Conservation (phyloP, 257 asterid genomes). For the Forsythia viridissima region DNA sequence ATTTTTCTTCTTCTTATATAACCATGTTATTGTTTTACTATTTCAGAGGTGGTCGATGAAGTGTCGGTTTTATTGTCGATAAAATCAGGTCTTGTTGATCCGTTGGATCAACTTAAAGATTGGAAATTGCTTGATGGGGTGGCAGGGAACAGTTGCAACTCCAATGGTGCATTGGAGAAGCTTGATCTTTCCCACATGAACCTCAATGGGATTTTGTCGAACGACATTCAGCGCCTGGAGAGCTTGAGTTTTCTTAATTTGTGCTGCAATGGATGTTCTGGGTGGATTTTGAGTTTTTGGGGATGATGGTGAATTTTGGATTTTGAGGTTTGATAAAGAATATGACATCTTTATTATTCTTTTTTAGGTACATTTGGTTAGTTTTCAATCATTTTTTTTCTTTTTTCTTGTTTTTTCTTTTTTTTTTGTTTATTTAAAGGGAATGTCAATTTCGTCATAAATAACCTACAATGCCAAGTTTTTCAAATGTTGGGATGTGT, state of each 20-base stretch:
- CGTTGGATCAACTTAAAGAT: conserved; percentile 48
- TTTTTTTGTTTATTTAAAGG: no score
- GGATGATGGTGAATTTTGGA: no score
- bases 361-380: no score
- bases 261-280: conserved; percentile 55
- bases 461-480: no score
- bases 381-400: no score
- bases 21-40: conserved; percentile 17
- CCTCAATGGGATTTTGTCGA: conserved; percentile 57
- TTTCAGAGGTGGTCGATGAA: conserved; percentile 34
- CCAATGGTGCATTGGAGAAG: conserved; percentile 43
- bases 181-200: conserved; percentile 72
- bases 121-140: conserved; percentile 47
- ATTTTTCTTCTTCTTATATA: conserved; percentile 24
- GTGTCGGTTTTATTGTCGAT: conserved; percentile 46
- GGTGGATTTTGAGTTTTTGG: no score
- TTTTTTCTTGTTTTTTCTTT: no score
- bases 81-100: conserved; percentile 57
- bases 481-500: no score
- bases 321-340: no score
- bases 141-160: conserved; percentile 37
- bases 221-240: conserved; percentile 40
- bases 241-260: conserved; percentile 42
- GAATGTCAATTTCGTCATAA: no score
- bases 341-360: no score